Conservation (phyloP, 2,329 filamentous ascomycete genomes). For the Neurospora sp. region DNA sequence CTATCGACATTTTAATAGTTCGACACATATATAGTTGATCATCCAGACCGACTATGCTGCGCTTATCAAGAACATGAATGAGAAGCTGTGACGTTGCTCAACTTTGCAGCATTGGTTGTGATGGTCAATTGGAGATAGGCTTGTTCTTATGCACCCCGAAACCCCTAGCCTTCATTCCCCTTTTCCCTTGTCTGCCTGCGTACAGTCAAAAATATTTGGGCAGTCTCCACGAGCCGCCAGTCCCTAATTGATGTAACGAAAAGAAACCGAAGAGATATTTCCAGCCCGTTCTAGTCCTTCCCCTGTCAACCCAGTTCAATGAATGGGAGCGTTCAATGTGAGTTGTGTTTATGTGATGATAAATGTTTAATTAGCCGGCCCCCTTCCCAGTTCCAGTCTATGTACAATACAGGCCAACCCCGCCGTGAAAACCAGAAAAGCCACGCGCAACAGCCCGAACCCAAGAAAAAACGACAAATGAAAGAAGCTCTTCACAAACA, state of each 20-base stretch:
- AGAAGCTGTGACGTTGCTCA: background rate
- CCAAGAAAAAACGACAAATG: constrained; percentile 10
- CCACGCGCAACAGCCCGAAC: background rate
- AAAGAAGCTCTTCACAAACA: constrained; percentile 3
- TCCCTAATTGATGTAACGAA: background rate
- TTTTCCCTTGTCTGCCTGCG: background rate
- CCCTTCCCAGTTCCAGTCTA: background rate
- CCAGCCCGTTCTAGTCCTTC: too few relatives aligned
- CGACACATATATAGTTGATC: background rate
- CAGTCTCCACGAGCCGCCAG: background rate
- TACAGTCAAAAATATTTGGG: background rate
- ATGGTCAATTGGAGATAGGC: background rate
- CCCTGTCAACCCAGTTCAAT: background rate
- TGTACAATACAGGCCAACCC: background rate
- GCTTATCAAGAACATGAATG: background rate
- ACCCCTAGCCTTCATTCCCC: background rate
- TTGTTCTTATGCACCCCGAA: background rate
- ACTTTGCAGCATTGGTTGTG: background rate
- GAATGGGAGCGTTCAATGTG: background rate
- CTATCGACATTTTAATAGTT: background rate
- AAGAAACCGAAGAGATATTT: background rate
- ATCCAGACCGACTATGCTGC: background rate
- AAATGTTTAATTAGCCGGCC: background rate
- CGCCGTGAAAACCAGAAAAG: background rate
- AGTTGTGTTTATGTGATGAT: background rate